Percentiles rank a stretch among this genome's conserved stretches.
phyloP scores from a whole-genome alignment of 106 monocot genomes.

The Dendrobium nobile region DNA sequence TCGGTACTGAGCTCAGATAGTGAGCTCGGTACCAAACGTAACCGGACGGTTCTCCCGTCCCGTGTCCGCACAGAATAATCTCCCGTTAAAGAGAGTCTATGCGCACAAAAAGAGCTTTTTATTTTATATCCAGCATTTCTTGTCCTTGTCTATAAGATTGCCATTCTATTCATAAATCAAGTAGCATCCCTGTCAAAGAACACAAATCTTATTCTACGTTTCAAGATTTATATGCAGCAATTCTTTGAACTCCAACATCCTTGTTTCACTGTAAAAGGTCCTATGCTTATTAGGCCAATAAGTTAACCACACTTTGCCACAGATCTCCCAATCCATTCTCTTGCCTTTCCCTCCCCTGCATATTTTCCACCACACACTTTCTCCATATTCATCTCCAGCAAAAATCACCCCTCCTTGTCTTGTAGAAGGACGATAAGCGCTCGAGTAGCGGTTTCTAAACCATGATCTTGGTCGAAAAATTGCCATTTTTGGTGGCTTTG shows the following conservation, averaged over 20 bases:
- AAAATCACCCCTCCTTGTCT: neutral
- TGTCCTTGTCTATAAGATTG: too few species aligned
- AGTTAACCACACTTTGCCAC: conserved; percentile 60
- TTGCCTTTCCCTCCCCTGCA: conserved; percentile 1
- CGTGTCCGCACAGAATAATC: too few species aligned
- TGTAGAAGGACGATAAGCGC: neutral
- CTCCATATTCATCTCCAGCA: neutral
- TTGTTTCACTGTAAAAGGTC: conserved; percentile 53
- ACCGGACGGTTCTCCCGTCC: too few species aligned
- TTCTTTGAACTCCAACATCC: conserved; percentile 61
- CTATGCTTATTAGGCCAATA: conserved; percentile 79
- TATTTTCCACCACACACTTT: neutral
- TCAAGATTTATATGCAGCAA: conserved; percentile 13
- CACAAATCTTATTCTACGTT: conserved; percentile 20
- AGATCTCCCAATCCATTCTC: conserved; percentile 71
- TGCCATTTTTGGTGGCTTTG: neutral
- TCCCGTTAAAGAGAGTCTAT: too few species aligned
- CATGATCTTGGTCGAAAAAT: neutral
- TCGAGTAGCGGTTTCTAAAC: neutral
- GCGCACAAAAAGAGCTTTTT: too few species aligned
- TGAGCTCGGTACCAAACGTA: too few species aligned
- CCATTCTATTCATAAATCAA: too few species aligned
- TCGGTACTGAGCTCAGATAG: too few species aligned
- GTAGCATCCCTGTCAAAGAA: neutral
- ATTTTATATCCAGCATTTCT: too few species aligned